Conservation (phyloP, 2,329 filamentous ascomycete genomes). For the Sclerotinia sclerotiorum region DNA sequence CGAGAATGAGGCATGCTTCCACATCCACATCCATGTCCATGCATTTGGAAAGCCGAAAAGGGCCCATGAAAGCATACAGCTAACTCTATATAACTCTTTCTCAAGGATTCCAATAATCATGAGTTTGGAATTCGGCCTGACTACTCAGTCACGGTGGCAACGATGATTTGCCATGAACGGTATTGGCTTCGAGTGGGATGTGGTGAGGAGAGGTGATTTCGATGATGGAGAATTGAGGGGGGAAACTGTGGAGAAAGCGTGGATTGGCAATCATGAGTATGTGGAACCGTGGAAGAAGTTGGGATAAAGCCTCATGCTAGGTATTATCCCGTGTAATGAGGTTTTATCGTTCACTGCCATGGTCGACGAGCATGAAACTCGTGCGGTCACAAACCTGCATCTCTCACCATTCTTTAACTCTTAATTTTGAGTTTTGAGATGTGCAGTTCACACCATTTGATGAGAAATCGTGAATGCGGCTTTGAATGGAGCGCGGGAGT, state of each 20-base stretch:
- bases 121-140: background rate
- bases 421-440: background rate
- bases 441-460: background rate
- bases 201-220: background rate
- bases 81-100: background rate
- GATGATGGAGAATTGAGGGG: too few relatives aligned
- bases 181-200: background rate
- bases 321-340: background rate
- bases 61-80: background rate
- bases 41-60: background rate
- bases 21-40: background rate
- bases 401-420: background rate
- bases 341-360: background rate
- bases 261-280: background rate
- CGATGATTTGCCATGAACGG: background rate
- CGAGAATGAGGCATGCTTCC: background rate
- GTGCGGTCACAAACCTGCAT: background rate
- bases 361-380: background rate
- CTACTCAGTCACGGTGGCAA: background rate
- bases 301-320: background rate
- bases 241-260: background rate
- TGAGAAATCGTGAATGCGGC: background rate
- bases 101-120: background rate
- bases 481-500: background rate
- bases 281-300: background rate